Evolutionary conservation across 257 asterid species (phyloP), one percentile per base, ranked within the genome.

Genomic region (Nicotiana undulata): DNA sequence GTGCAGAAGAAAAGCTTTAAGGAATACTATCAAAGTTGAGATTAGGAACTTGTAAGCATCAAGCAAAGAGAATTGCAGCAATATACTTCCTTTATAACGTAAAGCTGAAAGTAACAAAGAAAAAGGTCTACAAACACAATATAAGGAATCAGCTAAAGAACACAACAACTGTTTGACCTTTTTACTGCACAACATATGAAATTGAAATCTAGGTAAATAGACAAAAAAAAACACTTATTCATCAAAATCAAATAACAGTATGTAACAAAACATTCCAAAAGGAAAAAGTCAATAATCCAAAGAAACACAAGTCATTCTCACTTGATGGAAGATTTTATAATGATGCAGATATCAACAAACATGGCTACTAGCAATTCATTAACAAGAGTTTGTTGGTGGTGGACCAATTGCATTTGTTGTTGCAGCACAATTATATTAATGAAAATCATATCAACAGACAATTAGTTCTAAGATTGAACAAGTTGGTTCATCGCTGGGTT

Each of bases 361-460:
- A 84, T 67, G 85, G 20, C 15, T 7, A 72, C 65, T 20, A 70
- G 77, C 83, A 87, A 80, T 80, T n/a, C 78, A 60, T 18, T 63
- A 87, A 70, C 34, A 79, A 63, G 84, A 63, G 28, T 87, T 51
- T 79, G 79, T 76, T 16, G 75, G 84, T 24, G 86, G 80, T 34
- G 80, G 59, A 72, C 37, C 60, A 70, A 68, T 75, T 74, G 84
- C 78, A 46, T 22, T 46, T 46, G 37, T 72, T 60, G 60, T 72
- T 44, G 3, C 37, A 44, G 32, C 77, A 6, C 24, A 29, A 68
- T 68, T 31, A 72, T 72, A 44, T 15, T 46, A 72, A 72, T 70
- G 13, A 32, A 44, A 29, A 26, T 83, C 52, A 77, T 49, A 63
- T 66, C 53, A 60, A 29, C 51, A 56, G 18, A 83, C 15, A 29